These are phyloP conservation scores for Nakazawaea wickerhamii DNA, from an alignment of 805 yeast species.

Conservation along the genomic window DNA sequence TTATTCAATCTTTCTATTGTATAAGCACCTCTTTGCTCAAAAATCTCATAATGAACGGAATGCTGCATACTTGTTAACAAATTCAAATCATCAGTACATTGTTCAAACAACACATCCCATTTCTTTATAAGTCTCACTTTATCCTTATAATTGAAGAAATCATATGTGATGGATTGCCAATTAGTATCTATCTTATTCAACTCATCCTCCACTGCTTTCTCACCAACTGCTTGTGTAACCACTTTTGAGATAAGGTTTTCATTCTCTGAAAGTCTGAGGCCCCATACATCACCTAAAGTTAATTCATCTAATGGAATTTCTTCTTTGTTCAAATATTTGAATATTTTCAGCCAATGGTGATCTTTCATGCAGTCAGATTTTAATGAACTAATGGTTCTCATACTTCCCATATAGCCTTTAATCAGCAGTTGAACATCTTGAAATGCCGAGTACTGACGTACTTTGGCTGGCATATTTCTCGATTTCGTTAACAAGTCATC, in stretches of 20 bases:
- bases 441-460: constrained; percentile 67
- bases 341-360: constrained; percentile 62
- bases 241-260: constrained; percentile 41
- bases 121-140: constrained; percentile 54
- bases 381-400: constrained; percentile 38
- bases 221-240: constrained; percentile 65
- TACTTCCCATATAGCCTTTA: constrained; percentile 33
- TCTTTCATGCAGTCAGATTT: constrained; percentile 52
- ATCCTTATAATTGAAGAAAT: constrained; percentile 45
- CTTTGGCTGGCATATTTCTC: constrained; percentile 48
- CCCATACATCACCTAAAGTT: constrained; percentile 58
- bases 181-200: constrained; percentile 41
- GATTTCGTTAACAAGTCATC: constrained; percentile 44
- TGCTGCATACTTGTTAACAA: constrained; percentile 64
- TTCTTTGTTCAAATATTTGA: constrained; percentile 25
- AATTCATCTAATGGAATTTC: constrained; percentile 22
- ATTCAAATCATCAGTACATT: constrained; percentile 54
- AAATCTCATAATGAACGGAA: constrained; percentile 55
- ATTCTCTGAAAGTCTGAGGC: constrained; percentile 42
- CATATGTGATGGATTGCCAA: constrained; percentile 55
- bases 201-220: constrained; percentile 56
- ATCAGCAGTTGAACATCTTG: constrained; percentile 47
- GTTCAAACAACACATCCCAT: constrained; percentile 60
- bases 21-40: constrained; percentile 50
- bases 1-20: constrained; percentile 54